These are phyloP conservation scores for Chaetomium sp. DNA, from an alignment of 2,329 filamentous ascomycete species.

Conservation along the genomic window DNA sequence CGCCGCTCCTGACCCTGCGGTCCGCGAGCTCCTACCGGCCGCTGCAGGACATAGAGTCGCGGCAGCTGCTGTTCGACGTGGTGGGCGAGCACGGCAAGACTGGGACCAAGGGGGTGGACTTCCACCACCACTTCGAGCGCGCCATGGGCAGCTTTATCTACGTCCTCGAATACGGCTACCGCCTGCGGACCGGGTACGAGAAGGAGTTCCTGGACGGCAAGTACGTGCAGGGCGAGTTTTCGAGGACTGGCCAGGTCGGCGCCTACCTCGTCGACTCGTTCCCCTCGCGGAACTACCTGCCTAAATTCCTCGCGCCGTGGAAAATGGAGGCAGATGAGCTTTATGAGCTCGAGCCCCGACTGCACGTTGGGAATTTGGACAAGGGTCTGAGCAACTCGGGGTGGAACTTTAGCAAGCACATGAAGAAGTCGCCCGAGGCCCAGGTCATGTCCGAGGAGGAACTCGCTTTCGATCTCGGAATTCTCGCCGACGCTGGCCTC, in stretches of 20 bases:
- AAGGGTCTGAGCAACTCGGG: slow-evolving; percentile 18
- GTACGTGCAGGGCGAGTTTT: slow-evolving; percentile 36
- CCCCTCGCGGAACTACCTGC: slow-evolving; percentile 47
- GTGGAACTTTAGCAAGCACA: slow-evolving; percentile 38
- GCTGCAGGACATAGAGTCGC: slow-evolving; percentile 51
- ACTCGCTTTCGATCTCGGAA: slow-evolving; percentile 41
- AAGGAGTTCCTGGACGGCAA: slow-evolving; percentile 37
- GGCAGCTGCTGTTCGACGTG: slow-evolving; percentile 48
- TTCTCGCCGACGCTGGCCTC: slow-evolving; percentile 39
- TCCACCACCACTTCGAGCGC: slow-evolving; percentile 41
- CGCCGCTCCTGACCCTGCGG: slow-evolving; percentile 38
- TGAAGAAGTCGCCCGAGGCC: slow-evolving; percentile 28
- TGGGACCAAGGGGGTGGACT: slow-evolving; percentile 36
- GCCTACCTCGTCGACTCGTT: slow-evolving; percentile 47
- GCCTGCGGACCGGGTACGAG: slow-evolving; percentile 25
- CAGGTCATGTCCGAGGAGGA: slow-evolving; percentile 36
- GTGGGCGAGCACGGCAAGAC: slow-evolving; percentile 38
- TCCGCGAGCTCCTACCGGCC: slow-evolving; percentile 43
- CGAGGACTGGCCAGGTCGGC: slow-evolving; percentile 38
- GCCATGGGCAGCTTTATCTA: slow-evolving; percentile 44
- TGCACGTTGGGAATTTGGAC: slow-evolving; percentile 37
- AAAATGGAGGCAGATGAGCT: slow-evolving; percentile 39
- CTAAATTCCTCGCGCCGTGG: slow-evolving; percentile 42
- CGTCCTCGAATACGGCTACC: slow-evolving; percentile 42
- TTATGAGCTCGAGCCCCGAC: slow-evolving; percentile 31